Conservation (phyloP, 306 rosid species). For the barrel medic (Medicago truncatula) region DNA sequence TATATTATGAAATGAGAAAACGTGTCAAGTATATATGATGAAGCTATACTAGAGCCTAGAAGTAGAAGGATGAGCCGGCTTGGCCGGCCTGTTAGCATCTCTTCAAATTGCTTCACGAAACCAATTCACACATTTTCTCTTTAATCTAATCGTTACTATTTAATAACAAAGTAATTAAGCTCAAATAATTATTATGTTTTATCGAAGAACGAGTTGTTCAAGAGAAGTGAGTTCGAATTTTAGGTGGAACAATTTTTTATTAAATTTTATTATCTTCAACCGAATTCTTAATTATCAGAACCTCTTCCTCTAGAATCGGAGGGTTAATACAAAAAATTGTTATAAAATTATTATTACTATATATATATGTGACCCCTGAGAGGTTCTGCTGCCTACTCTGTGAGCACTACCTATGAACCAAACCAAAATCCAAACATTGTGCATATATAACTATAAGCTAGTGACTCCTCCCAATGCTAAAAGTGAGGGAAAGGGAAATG, state of each 20-base stretch:
- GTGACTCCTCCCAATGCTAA: not conserved
- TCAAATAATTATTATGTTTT: too few relatives aligned
- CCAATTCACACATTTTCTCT: conserved; percentile 40
- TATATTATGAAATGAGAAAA: too few relatives aligned
- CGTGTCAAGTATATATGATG: too few relatives aligned
- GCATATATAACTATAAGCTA: conserved; percentile 23
- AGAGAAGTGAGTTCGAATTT: too few relatives aligned
- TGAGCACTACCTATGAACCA: conserved; percentile 16
- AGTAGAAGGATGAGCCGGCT: conserved; percentile 53
- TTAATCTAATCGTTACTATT: conserved; percentile 8
- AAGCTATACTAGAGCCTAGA: too few relatives aligned
- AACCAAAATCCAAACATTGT: conserved; percentile 14
- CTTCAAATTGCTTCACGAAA: conserved; percentile 43
- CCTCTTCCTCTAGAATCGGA: too few relatives aligned
- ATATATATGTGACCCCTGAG: conserved; percentile 3
- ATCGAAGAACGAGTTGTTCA: too few relatives aligned
- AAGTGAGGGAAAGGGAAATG: conserved; percentile 45
- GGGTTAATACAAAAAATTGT: too few relatives aligned
- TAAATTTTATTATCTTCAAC: too few relatives aligned
- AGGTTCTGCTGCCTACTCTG: conserved; percentile 18
- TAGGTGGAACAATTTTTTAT: too few relatives aligned
- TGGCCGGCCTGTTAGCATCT: conserved; percentile 52
- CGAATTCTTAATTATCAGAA: too few relatives aligned
- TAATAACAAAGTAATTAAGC: not conserved
- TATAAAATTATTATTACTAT: not conserved